Base-by-base conservation (phyloP, 176 grass and related monocot species). In the Otatea glauca region DNA sequence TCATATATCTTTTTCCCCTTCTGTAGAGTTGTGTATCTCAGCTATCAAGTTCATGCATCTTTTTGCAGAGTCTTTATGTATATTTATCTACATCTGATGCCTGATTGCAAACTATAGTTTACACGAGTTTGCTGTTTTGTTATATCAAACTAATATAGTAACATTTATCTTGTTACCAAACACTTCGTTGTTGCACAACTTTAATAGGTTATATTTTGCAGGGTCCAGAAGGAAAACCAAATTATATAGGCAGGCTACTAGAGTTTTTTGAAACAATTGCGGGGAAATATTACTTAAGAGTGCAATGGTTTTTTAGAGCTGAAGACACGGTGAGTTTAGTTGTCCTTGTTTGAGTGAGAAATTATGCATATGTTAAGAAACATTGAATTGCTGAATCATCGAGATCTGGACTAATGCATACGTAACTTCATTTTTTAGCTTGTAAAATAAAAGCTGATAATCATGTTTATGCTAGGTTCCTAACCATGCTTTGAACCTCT, bases 261-360 rank as follows among this genome's bases (percentile, higher is more conserved):
- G 95, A 98, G 81, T 95, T 98, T 63, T 98, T 98, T 53, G 87
- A 98, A 92, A 92, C 95, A 61, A 76, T 65, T 87, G 32, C 58
- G 10, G 87, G 89, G 70, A 68, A 87, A 75, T 66, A 56, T 86
- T 98, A 95, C 85, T 82, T 84, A 70, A 88, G 86, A 62, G 92
- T 81, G 9, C 95, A 98, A 61, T 98, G 95, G 95, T 95, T 98
- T 88, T 98, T 91, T 62, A 89, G 91, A 93, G 92, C 95, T 69
- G 91, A 93, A 92, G 95, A 98, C 87, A 98, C 95, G 38, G 95
- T 98, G 75, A 94, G 83, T 69, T 85, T 29, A 80, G 14, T 74
- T 79, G 14, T 48, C 14, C 37, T 84, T 47, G 17, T 65, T 78
- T 86, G 79, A 78, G 11, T 9, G n/a, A 49, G 27, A 76, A 39